phyloP scores from a whole-genome alignment of 225 moss, liverwort and hornwort genomes.

The Anthoceros angustus region DNA sequence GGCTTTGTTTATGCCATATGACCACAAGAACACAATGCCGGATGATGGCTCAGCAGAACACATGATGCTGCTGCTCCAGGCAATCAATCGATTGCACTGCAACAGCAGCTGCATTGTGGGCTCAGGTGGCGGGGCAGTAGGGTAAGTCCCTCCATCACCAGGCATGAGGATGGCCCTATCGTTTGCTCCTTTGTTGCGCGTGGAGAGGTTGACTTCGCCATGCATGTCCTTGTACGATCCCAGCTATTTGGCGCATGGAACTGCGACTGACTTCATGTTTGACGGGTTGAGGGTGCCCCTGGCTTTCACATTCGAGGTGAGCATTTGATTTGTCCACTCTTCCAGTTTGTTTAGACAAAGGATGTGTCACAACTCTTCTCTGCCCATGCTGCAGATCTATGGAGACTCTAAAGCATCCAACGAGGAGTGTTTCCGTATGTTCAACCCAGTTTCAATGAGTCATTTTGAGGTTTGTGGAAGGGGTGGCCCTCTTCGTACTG shows the following conservation, averaged over 20 bases:
- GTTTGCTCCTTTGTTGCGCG: neutral
- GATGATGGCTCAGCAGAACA: constrained; percentile 35
- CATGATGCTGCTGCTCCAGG: constrained; percentile 38
- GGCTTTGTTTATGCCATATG: constrained; percentile 88
- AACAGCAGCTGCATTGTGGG: constrained; percentile 54
- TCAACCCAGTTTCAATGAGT: constrained; percentile 26
- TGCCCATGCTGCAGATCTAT: constrained; percentile 38
- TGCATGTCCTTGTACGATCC: neutral
- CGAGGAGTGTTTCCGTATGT: constrained; percentile 60
- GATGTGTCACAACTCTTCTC: constrained; percentile 8
- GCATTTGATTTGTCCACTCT: too few species aligned
- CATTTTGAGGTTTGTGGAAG: constrained; percentile 18
- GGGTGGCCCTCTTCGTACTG: neutral
- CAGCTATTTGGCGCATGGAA: constrained; percentile 74
- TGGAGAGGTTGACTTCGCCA: neutral
- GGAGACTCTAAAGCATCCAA: constrained; percentile 35
- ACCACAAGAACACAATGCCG: constrained; percentile 54
- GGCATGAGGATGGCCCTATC: neutral
- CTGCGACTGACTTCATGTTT: constrained; percentile 83
- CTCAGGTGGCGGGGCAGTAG: constrained; percentile 74
- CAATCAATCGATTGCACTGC: constrained; percentile 51
- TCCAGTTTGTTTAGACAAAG: neutral
- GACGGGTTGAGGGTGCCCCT: constrained; percentile 41
- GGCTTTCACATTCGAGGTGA: constrained; percentile 20
- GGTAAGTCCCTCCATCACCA: constrained; percentile 14